These are phyloP conservation scores for Aspergillus sparsus DNA, from an alignment of 495 filamentous ascomycete genomes.

Conservation along the genomic window DNA sequence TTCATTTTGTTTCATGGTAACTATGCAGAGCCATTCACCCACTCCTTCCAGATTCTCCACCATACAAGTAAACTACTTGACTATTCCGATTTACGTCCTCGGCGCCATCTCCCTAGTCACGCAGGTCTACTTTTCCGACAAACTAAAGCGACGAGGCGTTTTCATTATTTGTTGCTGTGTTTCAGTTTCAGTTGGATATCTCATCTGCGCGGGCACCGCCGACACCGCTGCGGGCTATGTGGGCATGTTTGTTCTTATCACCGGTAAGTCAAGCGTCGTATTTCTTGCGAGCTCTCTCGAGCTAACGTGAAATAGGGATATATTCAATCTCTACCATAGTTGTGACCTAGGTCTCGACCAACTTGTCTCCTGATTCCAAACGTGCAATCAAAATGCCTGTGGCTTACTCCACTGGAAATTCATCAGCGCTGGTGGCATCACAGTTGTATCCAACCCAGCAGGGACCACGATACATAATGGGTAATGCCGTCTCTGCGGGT, in stretches of 20 bases:
- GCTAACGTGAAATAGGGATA: not conserved
- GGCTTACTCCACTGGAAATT: not conserved
- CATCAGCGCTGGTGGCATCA: not conserved
- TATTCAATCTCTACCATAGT: not conserved
- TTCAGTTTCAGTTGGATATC: not conserved
- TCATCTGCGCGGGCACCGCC: not conserved
- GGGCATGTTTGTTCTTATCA: slow-evolving; percentile 3
- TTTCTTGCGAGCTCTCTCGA: too few relatives aligned
- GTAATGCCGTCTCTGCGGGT: not conserved
- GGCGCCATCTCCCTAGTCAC: not conserved
- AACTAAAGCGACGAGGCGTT: not conserved
- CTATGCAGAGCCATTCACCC: not conserved
- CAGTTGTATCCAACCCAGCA: slow-evolving; percentile 1
- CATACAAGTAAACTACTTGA: not conserved
- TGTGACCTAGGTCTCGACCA: not conserved
- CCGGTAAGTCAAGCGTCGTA: too few relatives aligned
- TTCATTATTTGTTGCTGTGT: slow-evolving; percentile 1
- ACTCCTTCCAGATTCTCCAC: not conserved
- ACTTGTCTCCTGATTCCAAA: not conserved
- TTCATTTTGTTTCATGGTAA: not conserved
- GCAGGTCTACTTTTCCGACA: slow-evolving; percentile 4
- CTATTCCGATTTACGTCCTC: slow-evolving; percentile 2
- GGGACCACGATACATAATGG: not conserved
- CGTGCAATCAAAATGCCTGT: not conserved
- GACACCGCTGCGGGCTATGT: not conserved